phyloP scores from a whole-genome alignment of 495 filamentous ascomycete genomes.

The Aspergillus mulundensis region DNA sequence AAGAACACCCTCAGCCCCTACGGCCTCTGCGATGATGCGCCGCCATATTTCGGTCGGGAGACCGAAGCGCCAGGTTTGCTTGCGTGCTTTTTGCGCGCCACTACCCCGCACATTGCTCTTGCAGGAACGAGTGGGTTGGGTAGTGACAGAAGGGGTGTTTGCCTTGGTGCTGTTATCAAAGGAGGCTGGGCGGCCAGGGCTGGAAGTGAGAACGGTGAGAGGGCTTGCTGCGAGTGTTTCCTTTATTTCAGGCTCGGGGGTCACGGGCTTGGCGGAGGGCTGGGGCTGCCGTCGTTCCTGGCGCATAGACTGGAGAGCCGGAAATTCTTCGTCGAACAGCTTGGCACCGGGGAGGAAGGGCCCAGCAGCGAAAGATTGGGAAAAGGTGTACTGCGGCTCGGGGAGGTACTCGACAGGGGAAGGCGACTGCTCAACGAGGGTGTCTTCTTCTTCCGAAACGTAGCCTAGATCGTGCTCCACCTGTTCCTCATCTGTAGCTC shows the following conservation, averaged over 20 bases:
- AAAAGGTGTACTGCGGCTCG: neutral
- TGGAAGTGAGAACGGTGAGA: neutral
- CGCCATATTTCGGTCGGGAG: slow-evolving; percentile 31
- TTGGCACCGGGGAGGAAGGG: slow-evolving; percentile 16
- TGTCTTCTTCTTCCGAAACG: neutral
- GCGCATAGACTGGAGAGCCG: slow-evolving; percentile 8
- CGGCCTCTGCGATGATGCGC: slow-evolving; percentile 29
- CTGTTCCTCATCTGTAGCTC: neutral
- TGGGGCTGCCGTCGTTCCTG: neutral
- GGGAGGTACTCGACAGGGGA: neutral
- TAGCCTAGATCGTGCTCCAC: neutral
- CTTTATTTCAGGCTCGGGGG: neutral
- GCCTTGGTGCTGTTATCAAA: neutral
- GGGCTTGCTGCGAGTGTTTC: neutral
- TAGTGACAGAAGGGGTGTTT: neutral
- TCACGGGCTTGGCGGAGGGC: no score
- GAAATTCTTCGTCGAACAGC: slow-evolving; percentile 18
- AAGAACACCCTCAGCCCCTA: slow-evolving; percentile 30
- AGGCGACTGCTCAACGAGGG: neutral
- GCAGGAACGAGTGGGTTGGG: neutral
- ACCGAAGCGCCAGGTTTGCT: slow-evolving; percentile 19
- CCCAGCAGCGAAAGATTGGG: neutral
- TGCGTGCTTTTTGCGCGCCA: slow-evolving; percentile 1
- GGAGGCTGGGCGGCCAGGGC: neutral
- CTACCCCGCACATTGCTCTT: neutral